Evolutionary conservation across 2,329 filamentous ascomycete species (phyloP), one percentile per base, ranked within the genome.

Genomic region (Clathrospora elynae): DNA sequence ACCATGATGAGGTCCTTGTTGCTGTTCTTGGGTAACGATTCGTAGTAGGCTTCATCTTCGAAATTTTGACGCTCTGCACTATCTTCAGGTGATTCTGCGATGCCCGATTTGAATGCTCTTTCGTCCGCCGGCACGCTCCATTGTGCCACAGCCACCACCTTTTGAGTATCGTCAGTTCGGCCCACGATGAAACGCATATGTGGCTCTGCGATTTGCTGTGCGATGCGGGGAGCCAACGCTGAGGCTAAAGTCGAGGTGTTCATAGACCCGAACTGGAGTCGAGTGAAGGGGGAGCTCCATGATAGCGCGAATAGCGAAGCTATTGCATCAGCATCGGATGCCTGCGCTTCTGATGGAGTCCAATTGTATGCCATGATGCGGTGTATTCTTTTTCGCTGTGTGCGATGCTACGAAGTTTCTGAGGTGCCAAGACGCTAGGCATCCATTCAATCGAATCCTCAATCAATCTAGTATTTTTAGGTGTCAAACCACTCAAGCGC

Each of bases 401-500:
- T n/a, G n/a, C n/a, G n/a, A n/a, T n/a, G n/a, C n/a, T n/a, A n/a
- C n/a, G n/a, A n/a, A n/a, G n/a, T n/a, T n/a, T n/a, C n/a, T n/a
- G n/a, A n/a, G n/a, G n/a, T n/a, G n/a, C n/a, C n/a, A n/a, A n/a
- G n/a, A n/a, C n/a, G n/a, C n/a, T n/a, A n/a, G n/a, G n/a, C n/a
- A n/a, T n/a, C n/a, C n/a, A n/a, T n/a, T n/a, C n/a, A n/a, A n/a
- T n/a, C n/a, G n/a, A n/a, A n/a, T n/a, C n/a, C n/a, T n/a, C n/a
- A n/a, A n/a, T n/a, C n/a, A n/a, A n/a, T n/a, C n/a, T n/a, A n/a
- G 11, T 17, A 33, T 14, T 62, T 31, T 35, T 47, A 68, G 10
- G 64, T 67, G 30, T 68, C 65, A 43, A 68, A 68, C 65, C 64
- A 68, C 40, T 66, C 61, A 26, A 68, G 40, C 36, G 28, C 43